Conservation (phyloP, 306 rosid genomes). For the Inga oerstediana region DNA sequence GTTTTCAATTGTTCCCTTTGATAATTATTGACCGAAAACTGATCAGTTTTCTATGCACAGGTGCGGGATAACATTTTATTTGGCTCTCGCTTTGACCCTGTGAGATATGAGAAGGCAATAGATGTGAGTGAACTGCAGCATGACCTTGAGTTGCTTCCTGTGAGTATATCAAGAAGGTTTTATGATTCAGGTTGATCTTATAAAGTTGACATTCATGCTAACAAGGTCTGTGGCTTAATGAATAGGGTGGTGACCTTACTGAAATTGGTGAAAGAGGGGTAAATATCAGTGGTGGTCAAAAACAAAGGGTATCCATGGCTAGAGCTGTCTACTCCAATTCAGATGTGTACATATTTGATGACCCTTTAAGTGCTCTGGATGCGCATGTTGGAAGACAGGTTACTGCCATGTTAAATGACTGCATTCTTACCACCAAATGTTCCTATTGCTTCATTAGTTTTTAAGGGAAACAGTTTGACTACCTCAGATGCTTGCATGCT, state of each 20-base stretch:
- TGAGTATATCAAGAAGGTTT: slow-evolving; percentile 43
- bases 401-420: slow-evolving; percentile 28
- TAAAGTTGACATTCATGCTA: slow-evolving; percentile 15
- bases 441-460: slow-evolving; percentile 15
- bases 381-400: slow-evolving; percentile 95
- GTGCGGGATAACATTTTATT: slow-evolving; percentile 85
- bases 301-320: slow-evolving; percentile 97
- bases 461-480: slow-evolving; percentile 6
- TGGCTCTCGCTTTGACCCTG: slow-evolving; percentile 69
- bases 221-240: slow-evolving; percentile 23
- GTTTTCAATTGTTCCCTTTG: not conserved
- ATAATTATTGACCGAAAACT: slow-evolving; percentile 20
- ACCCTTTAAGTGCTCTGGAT: slow-evolving; percentile 94
- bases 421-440: slow-evolving; percentile 20
- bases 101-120: slow-evolving; percentile 73
- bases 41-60: slow-evolving; percentile 44
- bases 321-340: slow-evolving; percentile 88
- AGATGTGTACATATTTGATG: slow-evolving; percentile 87
- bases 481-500: slow-evolving; percentile 14
- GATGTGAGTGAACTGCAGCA: slow-evolving; percentile 77
- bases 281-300: slow-evolving; percentile 97
- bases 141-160: slow-evolving; percentile 83
- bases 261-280: slow-evolving; percentile 99
- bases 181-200: slow-evolving; percentile 37
- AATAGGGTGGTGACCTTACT: slow-evolving; percentile 83